A percentile compares a stretch with the other conserved stretches of the same genome.
These are phyloP conservation scores for Hymenochaete sp. DNA, from an alignment of 1,284 basidiomycete species.

Conservation along the genomic window DNA sequence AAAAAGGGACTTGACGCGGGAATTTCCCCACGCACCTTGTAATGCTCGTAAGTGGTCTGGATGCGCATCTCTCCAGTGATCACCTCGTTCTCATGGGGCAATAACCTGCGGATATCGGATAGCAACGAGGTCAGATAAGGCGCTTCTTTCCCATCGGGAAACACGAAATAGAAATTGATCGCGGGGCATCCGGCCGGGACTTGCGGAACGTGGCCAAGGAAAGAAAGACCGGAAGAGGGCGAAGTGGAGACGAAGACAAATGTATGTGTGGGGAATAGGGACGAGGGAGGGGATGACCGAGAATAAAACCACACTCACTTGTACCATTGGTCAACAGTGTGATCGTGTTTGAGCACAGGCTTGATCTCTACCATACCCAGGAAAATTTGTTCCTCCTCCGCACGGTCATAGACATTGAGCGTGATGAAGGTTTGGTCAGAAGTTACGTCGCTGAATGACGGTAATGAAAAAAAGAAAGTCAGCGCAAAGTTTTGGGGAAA, in stretches of 20 bases:
- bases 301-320: conserved; percentile 44
- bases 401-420: conserved; percentile 90
- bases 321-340: conserved; percentile 97
- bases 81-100: conserved; percentile 68
- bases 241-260: conserved; percentile 1
- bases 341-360: conserved; percentile 83
- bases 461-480: conserved; percentile 18
- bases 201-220: conserved; percentile 13
- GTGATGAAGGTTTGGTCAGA: conserved; percentile 80
- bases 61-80: conserved; percentile 92
- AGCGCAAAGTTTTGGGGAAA: not conserved
- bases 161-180: conserved; percentile 4
- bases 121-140: conserved; percentile 19
- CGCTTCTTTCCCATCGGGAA: conserved; percentile 10
- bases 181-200: conserved; percentile 1
- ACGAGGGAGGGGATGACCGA: conserved; percentile 4
- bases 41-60: conserved; percentile 89
- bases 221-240: not conserved
- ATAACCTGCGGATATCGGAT: conserved; percentile 43
- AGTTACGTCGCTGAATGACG: conserved; percentile 78
- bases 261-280: no score
- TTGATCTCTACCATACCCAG: conserved; percentile 89
- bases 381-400: conserved; percentile 75
- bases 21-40: conserved; percentile 52
- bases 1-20: not conserved